Conservation (phyloP, 1,284 basidiomycete species). For the Agaricales sp. region DNA sequence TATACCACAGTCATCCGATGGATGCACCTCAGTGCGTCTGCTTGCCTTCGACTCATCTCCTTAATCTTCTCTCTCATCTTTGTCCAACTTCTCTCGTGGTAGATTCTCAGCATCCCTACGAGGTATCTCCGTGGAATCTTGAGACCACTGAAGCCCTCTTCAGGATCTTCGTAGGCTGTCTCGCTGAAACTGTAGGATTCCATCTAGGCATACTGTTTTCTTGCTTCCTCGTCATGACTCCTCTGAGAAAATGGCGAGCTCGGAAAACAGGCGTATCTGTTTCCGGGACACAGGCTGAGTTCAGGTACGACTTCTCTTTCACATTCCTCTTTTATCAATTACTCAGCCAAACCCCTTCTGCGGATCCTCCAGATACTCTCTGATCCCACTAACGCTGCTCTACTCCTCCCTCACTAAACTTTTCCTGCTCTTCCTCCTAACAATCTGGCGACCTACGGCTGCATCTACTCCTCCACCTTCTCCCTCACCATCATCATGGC, state of each 20-base stretch:
- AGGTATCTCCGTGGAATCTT: slow-evolving; percentile 33
- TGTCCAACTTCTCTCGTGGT: not conserved
- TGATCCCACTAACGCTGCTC: slow-evolving; percentile 72
- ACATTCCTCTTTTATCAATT: not conserved
- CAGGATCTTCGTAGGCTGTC: slow-evolving; percentile 51
- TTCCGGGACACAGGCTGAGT: slow-evolving; percentile 53
- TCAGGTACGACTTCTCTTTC: slow-evolving; percentile 24
- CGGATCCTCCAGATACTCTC: slow-evolving; percentile 42
- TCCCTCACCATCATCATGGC: slow-evolving; percentile 20
- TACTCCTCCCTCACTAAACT: slow-evolving; percentile 85
- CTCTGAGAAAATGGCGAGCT: slow-evolving; percentile 24
- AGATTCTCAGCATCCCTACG: slow-evolving; percentile 27
- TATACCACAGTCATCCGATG: slow-evolving; percentile 57
- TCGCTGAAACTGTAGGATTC: slow-evolving; percentile 62
- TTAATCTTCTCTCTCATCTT: not conserved
- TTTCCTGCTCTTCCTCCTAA: slow-evolving; percentile 73
- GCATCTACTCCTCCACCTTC: slow-evolving; percentile 5
- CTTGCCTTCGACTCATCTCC: not conserved
- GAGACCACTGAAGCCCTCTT: slow-evolving; percentile 40
- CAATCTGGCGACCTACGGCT: slow-evolving; percentile 66
- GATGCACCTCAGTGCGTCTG: slow-evolving; percentile 49
- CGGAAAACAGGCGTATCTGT: slow-evolving; percentile 5
- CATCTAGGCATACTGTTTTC: slow-evolving; percentile 54
- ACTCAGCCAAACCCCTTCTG: slow-evolving; percentile 10
- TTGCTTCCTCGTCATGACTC: slow-evolving; percentile 38